These are phyloP conservation scores for Niveomyces coronatus DNA, from an alignment of 2,329 filamentous ascomycete species.

Conservation along the genomic window DNA sequence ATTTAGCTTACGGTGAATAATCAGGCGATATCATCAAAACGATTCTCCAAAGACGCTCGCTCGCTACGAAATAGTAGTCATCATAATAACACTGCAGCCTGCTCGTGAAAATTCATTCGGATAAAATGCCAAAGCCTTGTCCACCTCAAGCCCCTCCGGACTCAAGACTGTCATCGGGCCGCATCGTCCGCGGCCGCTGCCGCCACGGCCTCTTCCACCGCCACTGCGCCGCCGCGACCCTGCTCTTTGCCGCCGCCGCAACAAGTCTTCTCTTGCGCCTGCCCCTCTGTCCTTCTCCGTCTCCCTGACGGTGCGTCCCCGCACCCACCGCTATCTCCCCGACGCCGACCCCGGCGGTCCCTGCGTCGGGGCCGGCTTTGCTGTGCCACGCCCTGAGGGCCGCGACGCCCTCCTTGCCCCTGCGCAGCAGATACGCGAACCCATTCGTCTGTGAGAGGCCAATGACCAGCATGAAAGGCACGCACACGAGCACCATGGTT, in stretches of 20 bases:
- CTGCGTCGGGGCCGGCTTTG: neutral
- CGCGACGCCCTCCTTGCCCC: conserved; percentile 2
- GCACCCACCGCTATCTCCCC: neutral
- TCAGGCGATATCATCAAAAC: too few species aligned
- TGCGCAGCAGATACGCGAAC: conserved; percentile 21
- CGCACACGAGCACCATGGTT: conserved; percentile 56
- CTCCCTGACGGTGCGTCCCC: neutral
- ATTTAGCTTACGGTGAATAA: too few species aligned
- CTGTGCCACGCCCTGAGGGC: neutral
- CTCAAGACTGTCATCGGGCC: conserved; percentile 4
- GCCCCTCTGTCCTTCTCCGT: conserved; percentile 1
- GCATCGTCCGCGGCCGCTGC: neutral
- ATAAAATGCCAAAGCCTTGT: neutral
- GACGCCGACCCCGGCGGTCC: conserved; percentile 1
- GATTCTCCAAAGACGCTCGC: too few species aligned
- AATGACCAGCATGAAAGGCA: conserved; percentile 39
- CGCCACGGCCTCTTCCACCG: conserved; percentile 6
- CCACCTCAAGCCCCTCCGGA: neutral
- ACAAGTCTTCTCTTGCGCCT: conserved; percentile 14
- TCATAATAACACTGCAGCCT: too few species aligned
- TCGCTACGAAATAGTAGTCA: too few species aligned
- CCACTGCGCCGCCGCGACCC: neutral
- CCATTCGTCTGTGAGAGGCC: conserved; percentile 33
- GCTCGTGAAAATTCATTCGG: too few species aligned
- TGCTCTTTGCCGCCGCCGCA: conserved; percentile 4